Base-by-base conservation (phyloP, 495 filamentous ascomycete genomes). In the Beverwykella pulmonaria region DNA sequence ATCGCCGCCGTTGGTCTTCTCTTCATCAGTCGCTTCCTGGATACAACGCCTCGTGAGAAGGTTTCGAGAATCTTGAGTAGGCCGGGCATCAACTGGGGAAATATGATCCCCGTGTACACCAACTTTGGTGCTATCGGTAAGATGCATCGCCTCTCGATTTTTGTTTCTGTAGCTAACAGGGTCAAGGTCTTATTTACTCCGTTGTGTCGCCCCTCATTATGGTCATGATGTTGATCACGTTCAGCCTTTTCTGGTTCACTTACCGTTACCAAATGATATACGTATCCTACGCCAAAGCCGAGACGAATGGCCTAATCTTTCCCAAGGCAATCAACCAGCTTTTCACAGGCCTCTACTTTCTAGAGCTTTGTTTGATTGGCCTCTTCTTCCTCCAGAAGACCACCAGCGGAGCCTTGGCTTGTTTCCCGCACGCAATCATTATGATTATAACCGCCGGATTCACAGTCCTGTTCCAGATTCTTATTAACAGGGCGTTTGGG, bases 201-300 rank as follows among this genome's bases (percentile, higher is more conserved):
- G 85, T 97, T 55, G 88, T 98, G 36, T 87, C 93, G 1, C 94
- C 94, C 7, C 82, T 98, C 52, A 97, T 98, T 70, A 82, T 95
- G 50, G 75, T 98, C 47, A 98, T 98, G 80, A 93, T 94, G 65
- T 88, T 97, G 71, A 86, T 96, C 75, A 98, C 93, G 0, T 98
- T 98, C 78, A 85, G 87, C 64, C 81, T 98, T 2, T 92, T 98
- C 74, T 98, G 93, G 93, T 86, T 96, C 59, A 93, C 92, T 4
- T 92, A 98, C 77, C 90, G 93, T 23, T 98, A 98, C 78, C 94
- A 93, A 73, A 96, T 94, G 76, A 86, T 98, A 47, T 98, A 97
- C 72, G 92, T 98, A 59, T 93, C 89, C 44, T 93, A 93, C 53
- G 96, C 96, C 75, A 83, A 85, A 47, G 88, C 88, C 70, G 94